Conservation (phyloP, 495 filamentous ascomycete species). For the Ascobolus immersus region DNA sequence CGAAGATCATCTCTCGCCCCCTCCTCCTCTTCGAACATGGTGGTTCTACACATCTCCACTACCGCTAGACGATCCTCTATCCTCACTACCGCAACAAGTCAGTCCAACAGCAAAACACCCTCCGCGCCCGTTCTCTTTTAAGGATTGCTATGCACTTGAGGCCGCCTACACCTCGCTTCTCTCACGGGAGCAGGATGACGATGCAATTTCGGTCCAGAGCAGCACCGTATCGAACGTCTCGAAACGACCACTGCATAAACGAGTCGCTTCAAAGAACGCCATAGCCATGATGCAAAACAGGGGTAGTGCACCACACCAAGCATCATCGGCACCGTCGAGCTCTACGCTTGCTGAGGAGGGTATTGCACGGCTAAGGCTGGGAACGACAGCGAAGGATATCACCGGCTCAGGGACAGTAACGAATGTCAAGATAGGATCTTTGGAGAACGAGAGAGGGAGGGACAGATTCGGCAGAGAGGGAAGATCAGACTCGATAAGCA, state of each 20-base stretch:
- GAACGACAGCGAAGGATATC: too few relatives aligned
- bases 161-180: constrained; percentile 34
- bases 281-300: constrained; percentile 6
- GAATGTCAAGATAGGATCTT: too few relatives aligned
- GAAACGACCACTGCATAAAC: constrained; percentile 1
- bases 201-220: constrained; percentile 3
- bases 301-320: neutral
- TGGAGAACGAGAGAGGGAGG: too few relatives aligned
- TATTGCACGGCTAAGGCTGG: neutral
- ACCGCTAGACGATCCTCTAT: constrained; percentile 62
- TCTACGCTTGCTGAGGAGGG: constrained; percentile 1
- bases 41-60: constrained; percentile 60
- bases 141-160: constrained; percentile 49
- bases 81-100: constrained; percentile 33
- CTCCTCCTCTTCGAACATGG: constrained; percentile 33
- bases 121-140: constrained; percentile 50
- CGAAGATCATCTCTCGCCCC: constrained; percentile 3
- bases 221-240: constrained; percentile 2
- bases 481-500: too few relatives aligned
- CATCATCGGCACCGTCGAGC: too few relatives aligned
- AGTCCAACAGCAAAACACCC: constrained; percentile 27
- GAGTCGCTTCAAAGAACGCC: neutral
- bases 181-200: neutral
- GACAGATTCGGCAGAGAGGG: too few relatives aligned
- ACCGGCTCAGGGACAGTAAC: too few relatives aligned